Evolutionary conservation across 345 rosid genomes (phyloP), one percentile per base, ranked within the genome.

Genomic region (Linum usitatissimum): DNA sequence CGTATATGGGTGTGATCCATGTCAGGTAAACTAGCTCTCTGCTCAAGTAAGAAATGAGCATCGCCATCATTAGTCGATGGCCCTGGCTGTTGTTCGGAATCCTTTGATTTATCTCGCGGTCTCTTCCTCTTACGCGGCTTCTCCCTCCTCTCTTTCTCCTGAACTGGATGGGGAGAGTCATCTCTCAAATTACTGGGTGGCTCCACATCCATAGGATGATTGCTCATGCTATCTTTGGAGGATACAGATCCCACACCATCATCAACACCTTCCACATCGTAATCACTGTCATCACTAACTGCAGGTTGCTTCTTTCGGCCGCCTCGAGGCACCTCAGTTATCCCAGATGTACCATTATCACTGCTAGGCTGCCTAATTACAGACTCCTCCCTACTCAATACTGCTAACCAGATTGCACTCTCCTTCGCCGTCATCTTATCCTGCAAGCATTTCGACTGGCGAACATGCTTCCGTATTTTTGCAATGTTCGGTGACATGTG

Each of bases 361-460:
- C 91, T 86, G 65, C 94, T 90, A 60, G 82, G 89, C 77, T 87
- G 96, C 74, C 45, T 82, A 69, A 90, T 77, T 12, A 75, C 73
- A 28, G 97, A 83, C 65, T 90, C 99, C 76, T 88, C 96, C 60
- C 81, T 82, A 77, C 78, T 82, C 84, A 94, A 71, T 63, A 94
- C 97, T 39, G 87, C 92, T 74, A 88, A 73, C 99, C 99, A 94
- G 72, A 90, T 86, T 18, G 97, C 99, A 65, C 97, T 94, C 79
- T 94, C 99, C 79, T 90, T 94, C 56, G 97, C 99, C 0, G 99
- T 90, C 97, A 94, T 94, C 81, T 94, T 94, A 74, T 94, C 99
- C 78, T 94, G 99, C 61, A 94, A 81, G 80, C 99, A 94, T 69
- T 94, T 94, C 19, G 99, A 94, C 68, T 86, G 92, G 15, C 96